Base-by-base conservation (phyloP, 2,329 filamentous ascomycete species). In the Orbilia quercus region DNA sequence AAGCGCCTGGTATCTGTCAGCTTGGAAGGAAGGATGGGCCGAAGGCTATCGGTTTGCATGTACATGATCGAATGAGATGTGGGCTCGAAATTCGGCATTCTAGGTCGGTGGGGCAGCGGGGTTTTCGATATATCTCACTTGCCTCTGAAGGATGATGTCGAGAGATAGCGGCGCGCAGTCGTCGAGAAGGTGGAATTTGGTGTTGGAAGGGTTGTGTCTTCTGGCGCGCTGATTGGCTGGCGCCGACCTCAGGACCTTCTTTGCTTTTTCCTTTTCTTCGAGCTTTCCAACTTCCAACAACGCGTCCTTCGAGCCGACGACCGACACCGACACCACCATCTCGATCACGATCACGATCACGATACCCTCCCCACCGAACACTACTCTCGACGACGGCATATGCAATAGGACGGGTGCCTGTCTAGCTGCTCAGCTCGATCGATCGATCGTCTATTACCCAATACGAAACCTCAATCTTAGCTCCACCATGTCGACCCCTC, bases 401-500 rank as follows among this genome's bases (percentile, higher is more conserved):
- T 16, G 18, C 7, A 16, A 25, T 40, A 23, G 22, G 28, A 7
- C 34, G 28, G 38, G 42, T 54, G 25, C 48, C 18, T 6, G 12
- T 31, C 9, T 25, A 53, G 28, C 47, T 45, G 18, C 31, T 18
- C 34, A 44, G 34, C 20, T 50, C 44, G 54, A 72, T 54, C 47
- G 20, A 14, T 18, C 20, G 28, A 34, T 31, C n/a, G n/a, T n/a
- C n/a, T 31, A 20, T 18, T 34, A 44, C 22, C 57, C 40, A 64
- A 40, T 45, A 20, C 4, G 23, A 20, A 14, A 7, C 18, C 22
- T 20, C 42, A 23, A 28, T 28, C 44, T 31, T 31, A 9, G 12
- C 50, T 51, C 62, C 34, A 63, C 40, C 25, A 74, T 74, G 70
- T 74, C 70, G 54, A 74, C 70, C 55, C 70, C 70, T 57, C 70